phyloP scores from a whole-genome alignment of 2,329 filamentous ascomycete genomes.

The Aureobasidium subglaciale region DNA sequence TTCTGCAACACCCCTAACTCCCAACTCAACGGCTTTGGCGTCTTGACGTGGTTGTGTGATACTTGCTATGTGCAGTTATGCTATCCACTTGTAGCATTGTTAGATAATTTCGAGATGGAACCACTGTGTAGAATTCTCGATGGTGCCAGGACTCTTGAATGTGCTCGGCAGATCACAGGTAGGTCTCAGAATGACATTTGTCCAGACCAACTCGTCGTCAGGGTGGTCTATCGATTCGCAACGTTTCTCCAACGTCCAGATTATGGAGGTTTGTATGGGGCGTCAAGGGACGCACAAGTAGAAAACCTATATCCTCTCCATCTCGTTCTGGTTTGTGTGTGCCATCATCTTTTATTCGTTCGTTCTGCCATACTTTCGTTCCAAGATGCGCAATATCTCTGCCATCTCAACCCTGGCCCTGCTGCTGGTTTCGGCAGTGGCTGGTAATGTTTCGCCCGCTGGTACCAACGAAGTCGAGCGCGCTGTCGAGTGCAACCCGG shows the following conservation, averaged over 20 bases:
- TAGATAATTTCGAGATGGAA: no score
- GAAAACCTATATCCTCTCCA: not conserved
- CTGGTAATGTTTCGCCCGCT: not conserved
- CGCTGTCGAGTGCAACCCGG: slow-evolving; percentile 7
- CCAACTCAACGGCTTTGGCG: slow-evolving; percentile 6
- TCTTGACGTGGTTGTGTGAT: not conserved
- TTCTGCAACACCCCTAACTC: slow-evolving; percentile 10
- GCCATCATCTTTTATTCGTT: not conserved
- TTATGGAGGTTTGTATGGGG: slow-evolving; percentile 7
- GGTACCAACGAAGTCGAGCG: slow-evolving; percentile 6
- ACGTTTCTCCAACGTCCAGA: slow-evolving; percentile 8
- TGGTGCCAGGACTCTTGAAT: no score
- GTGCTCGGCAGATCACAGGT: not conserved
- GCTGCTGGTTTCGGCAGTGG: slow-evolving; percentile 9
- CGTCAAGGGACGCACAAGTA: not conserved
- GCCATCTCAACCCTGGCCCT: slow-evolving; percentile 9
- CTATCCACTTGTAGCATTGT: not conserved
- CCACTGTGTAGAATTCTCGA: no score
- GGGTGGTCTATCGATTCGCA: slow-evolving; percentile 8
- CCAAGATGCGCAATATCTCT: slow-evolving; percentile 10
- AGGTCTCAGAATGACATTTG: not conserved
- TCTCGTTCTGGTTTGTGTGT: not conserved
- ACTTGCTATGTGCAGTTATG: not conserved
- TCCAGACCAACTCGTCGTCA: slow-evolving; percentile 10
- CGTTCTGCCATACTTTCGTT: not conserved